Evolutionary conservation across 2,329 filamentous ascomycete species (phyloP), one percentile per base, ranked within the genome.

Genomic region (Lachnum nothofagi): DNA sequence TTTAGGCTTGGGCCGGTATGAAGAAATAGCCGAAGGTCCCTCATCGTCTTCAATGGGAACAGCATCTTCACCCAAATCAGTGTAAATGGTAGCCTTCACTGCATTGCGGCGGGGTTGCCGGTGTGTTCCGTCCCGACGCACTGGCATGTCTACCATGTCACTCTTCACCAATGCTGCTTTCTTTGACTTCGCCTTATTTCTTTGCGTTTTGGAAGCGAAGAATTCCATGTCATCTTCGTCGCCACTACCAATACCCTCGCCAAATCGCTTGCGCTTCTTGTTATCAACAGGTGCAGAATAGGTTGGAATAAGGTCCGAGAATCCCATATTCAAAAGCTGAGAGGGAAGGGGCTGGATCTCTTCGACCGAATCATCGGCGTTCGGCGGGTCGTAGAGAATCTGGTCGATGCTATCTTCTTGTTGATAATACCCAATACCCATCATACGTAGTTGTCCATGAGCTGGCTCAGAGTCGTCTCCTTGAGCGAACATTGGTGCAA

Each of bases 391-490:
- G 29, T 61, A 65, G 14, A 64, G 49, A 47, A 66, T 66, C 34
- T 50, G 60, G 38, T 66, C 63, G 25, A 52, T 38, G 17, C 56
- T 57, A 48, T 48, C 55, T 50, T 60, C 52, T 38, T 57, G 53
- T 34, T 63, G 59, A 41, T 62, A 65, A 49, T 61, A 63, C 12
- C 60, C 63, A 29, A 59, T 54, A 23, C 63, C 61, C 58, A 65
- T 63, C 58, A 62, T 62, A 5, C 57, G 57, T 10, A 51, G 51
- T 23, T 55, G 55, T 5, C 46, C 56, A 41, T 55, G 47, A 29
- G 55, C 54, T 22, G 57, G 57, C 24, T 64, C 53, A n/a, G 51
- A 46, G 12, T 42, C 17, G 22, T 55, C 51, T 1, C 34, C 23
- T 24, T 46, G n/a, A n/a, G n/a, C 29, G 37, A 53, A 25, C 46